A percentile compares a stretch with the other conserved stretches of the same genome.
Conservation (phyloP, 805 yeast species). For the Groenewaldozyma tartarivorans region DNA sequence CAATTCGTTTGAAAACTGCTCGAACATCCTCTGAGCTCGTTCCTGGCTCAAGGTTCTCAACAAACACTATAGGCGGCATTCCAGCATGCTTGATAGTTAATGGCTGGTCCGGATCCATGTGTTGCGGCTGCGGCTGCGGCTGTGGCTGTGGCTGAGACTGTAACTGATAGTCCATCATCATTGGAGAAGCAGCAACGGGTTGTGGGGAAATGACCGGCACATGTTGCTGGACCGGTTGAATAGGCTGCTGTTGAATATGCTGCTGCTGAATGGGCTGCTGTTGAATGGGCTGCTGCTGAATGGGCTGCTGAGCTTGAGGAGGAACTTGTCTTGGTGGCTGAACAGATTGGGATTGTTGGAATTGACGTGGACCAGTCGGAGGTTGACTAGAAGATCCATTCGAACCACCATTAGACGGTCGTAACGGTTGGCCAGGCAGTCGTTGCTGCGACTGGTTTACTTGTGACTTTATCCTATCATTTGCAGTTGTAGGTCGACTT, state of each 20-base stretch:
- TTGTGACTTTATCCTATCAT: too few relatives aligned
- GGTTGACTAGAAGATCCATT: too few relatives aligned
- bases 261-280: not conserved
- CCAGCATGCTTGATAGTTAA: constrained; percentile 14
- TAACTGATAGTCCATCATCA: not conserved
- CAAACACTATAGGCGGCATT: constrained; percentile 20
- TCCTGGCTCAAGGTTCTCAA: constrained; percentile 24
- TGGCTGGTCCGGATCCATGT: not conserved
- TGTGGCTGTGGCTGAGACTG: not conserved
- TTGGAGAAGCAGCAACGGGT: too few relatives aligned
- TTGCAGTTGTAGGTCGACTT: too few relatives aligned
- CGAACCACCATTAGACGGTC: too few relatives aligned
- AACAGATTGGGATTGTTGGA: too few relatives aligned
- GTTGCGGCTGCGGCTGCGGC: not conserved
- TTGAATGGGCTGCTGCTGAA: not conserved
- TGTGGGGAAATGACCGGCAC: too few relatives aligned
- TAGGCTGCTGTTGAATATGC: not conserved
- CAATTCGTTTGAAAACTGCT: constrained; percentile 19
- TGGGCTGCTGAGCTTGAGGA: not conserved
- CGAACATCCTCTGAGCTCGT: constrained; percentile 25
- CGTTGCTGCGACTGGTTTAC: too few relatives aligned
- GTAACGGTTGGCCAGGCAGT: too few relatives aligned
- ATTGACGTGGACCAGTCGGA: too few relatives aligned
- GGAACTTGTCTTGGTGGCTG: too few relatives aligned
- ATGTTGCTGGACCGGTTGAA: too few relatives aligned